Evolutionary conservation across 2,329 filamentous ascomycete species (phyloP), one percentile per base, ranked within the genome.

Genomic region (Chaetomium sp.): DNA sequence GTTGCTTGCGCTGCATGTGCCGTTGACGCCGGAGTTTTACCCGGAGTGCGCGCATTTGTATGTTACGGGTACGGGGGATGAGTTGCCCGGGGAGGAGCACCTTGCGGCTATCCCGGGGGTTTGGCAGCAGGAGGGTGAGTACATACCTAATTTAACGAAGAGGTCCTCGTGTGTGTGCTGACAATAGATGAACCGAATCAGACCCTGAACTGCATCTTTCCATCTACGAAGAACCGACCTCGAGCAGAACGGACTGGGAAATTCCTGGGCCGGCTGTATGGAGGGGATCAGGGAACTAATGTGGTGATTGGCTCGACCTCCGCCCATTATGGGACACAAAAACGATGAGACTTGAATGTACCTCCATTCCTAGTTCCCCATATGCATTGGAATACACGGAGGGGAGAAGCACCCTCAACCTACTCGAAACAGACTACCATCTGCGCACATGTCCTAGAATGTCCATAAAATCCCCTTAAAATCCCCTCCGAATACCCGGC

Each of bases 1-100:
- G 14, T 11, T 53, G 11, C 9, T 53, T 12, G 42, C 51, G 19
- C 43, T 53, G 32, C 51, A 53, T 33, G 51, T 53, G 27, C 51
- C 51, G 2, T 53, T 53, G 6, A 47, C 43, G 1, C 51, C 51
- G 6, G 51, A 53, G 36, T 53, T 53, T n/a, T 53, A 53, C 14
- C 51, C 51, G 5, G 51, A 53, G n/a, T 53, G 51, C 5, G 43
- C 43, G 19, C 51, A 53, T 9, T 41, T 53, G 51, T 40, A 35
- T 35, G 51, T 53, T 6, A 1, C 5, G 27, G 27, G 51, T 1
- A 6, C 7, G 34, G 42, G 51, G 36, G 37, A 47, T 5, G 43
- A 41, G 42, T 6, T 38, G 1, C 51, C 51, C 1, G 51, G 51
- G 35, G 51, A 53, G 35, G 51, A 53, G 27, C 46, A 46, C 8